These are phyloP conservation scores for Claviceps arundinis DNA, from an alignment of 2,329 filamentous ascomycete genomes.

Conservation along the genomic window DNA sequence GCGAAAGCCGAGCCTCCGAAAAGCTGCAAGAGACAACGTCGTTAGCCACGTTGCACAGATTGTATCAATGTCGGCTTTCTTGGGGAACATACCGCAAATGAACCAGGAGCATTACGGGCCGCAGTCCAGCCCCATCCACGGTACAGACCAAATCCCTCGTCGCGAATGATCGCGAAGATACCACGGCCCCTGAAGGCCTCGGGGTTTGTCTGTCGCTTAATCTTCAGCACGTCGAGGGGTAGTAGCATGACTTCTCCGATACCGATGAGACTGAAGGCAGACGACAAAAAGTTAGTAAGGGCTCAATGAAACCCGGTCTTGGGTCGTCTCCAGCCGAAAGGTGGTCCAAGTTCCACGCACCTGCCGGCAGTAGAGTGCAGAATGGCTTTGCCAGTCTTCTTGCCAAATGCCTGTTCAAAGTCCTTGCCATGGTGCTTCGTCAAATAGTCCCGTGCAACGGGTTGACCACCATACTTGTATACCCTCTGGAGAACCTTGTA, in stretches of 20 bases:
- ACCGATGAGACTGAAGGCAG: conserved; percentile 59
- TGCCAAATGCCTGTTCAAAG: conserved; percentile 85
- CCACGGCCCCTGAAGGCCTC: conserved; percentile 94
- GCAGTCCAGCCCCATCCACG: conserved; percentile 96
- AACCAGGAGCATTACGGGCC: conserved; percentile 89
- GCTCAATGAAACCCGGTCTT: neutral
- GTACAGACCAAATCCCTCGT: conserved; percentile 93
- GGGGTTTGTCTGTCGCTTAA: conserved; percentile 98
- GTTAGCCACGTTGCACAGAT: neutral
- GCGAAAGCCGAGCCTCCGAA: conserved; percentile 96
- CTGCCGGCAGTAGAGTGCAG: conserved; percentile 94
- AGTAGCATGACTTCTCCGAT: conserved; percentile 95
- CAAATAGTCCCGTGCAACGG: conserved; percentile 84
- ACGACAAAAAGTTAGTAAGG: neutral
- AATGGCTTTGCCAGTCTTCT: conserved; percentile 95
- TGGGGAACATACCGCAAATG: conserved; percentile 66
- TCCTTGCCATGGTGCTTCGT: conserved; percentile 62
- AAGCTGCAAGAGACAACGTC: conserved; percentile 42
- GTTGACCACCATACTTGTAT: conserved; percentile 98
- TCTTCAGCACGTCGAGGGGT: conserved; percentile 94
- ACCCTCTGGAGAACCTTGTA: conserved; percentile 96
- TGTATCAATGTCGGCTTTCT: neutral
- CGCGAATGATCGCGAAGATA: conserved; percentile 74
- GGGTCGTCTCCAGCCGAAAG: neutral
- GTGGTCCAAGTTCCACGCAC: conserved; percentile 27